These are phyloP conservation scores for Globisporangium alternatum DNA, from an alignment of 352 stramenopile genomes.

Conservation along the genomic window DNA sequence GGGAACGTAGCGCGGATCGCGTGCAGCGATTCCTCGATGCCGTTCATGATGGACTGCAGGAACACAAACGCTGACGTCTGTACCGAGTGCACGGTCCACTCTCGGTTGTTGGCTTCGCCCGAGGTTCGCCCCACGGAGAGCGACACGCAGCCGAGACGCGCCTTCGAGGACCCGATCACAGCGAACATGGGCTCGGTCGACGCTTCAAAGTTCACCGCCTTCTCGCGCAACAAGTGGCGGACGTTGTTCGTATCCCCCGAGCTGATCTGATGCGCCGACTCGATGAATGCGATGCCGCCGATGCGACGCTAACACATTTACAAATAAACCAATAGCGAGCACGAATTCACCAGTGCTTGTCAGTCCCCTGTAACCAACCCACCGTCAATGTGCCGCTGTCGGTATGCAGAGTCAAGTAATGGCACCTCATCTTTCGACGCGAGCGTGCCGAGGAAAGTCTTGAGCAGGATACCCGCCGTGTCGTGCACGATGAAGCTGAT, in stretches of 20 bases:
- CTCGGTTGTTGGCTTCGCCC: slow-evolving; percentile 63
- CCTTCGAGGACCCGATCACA: slow-evolving; percentile 69
- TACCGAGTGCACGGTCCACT: slow-evolving; percentile 84
- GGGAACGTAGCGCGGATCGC: slow-evolving; percentile 83
- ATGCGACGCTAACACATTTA: slow-evolving; percentile 31
- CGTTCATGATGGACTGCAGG: slow-evolving; percentile 68
- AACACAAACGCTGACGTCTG: slow-evolving; percentile 88
- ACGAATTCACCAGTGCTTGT: neutral
- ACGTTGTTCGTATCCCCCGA: slow-evolving; percentile 50
- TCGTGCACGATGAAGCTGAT: slow-evolving; percentile 86
- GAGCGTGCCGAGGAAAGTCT: slow-evolving; percentile 62
- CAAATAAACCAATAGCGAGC: neutral
- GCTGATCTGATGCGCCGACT: slow-evolving; percentile 71
- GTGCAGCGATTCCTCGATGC: slow-evolving; percentile 70
- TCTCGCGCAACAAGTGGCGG: slow-evolving; percentile 59
- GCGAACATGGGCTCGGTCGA: slow-evolving; percentile 84
- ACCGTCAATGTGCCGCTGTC: neutral
- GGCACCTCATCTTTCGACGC: slow-evolving; percentile 46
- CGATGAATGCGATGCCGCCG: slow-evolving; percentile 83
- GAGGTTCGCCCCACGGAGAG: slow-evolving; percentile 75
- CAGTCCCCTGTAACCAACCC: too few relatives aligned
- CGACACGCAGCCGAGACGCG: slow-evolving; percentile 67
- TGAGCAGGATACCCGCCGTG: slow-evolving; percentile 64
- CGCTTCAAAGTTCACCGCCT: slow-evolving; percentile 82
- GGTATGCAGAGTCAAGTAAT: neutral